Base-by-base conservation (phyloP, 2,329 filamentous ascomycete species). In the Kalmusia sp. region DNA sequence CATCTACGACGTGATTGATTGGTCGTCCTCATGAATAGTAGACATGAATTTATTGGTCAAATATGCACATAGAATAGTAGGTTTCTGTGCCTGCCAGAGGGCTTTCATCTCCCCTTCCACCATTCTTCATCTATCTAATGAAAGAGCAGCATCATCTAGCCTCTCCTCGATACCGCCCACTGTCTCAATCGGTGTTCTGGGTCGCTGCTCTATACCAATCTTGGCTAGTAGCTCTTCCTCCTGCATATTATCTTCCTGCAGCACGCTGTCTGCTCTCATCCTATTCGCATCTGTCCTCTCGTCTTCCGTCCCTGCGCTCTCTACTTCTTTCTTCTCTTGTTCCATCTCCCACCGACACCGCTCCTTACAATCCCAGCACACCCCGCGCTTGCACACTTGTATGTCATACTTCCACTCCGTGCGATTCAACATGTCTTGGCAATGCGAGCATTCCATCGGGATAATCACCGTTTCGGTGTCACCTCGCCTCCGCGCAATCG, bases 361-460 rank as follows among this genome's bases (percentile, higher is more conserved):
- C 52, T 71, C 68, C 27, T 52, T 67, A 35, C 70, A 72, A 22
- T 71, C 68, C 68, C 68, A 71, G 45, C 70, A 73, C 0, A 72
- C 69, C 19, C 62, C 58, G 15, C 70, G 56, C 47, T 66, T 69
- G 24, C 69, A 72, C 3, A 72, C 64, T 25, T 62, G 59, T 28
- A 72, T 61, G 39, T 71, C 69, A 30, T 71, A 72, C 49, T 69
- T 71, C 69, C 70, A 73, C 49, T 73, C 69, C 6, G 51, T 54
- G 12, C 69, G 52, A 15, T 68, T 68, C 8, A 73, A 49, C 69
- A 73, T 73, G 30, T 68, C 63, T 35, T 65, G 63, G 45, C 70
- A 73, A 37, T 72, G 69, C 12, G 40, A 33, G 41, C 70, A 73
- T 15, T 68, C 58, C 46, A 73, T 55, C 12, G 69, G 65, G 28